Conservation (phyloP, 2,329 filamentous ascomycete genomes). For the Paracorniculantispora psalliotae region DNA sequence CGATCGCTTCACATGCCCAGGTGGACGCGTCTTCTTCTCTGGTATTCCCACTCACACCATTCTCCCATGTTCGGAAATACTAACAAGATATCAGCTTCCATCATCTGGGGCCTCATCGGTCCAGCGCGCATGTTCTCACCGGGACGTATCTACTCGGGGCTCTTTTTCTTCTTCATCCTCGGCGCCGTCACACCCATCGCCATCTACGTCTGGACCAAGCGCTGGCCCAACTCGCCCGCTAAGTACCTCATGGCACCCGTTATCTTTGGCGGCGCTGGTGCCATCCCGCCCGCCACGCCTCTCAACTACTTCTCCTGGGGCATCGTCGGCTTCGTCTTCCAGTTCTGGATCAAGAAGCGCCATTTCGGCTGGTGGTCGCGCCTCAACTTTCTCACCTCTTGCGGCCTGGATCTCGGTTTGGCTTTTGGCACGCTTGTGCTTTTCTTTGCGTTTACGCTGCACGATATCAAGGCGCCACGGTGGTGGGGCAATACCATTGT, state of each 20-base stretch:
- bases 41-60: slow-evolving; percentile 30
- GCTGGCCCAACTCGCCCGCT: slow-evolving; percentile 46
- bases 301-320: slow-evolving; percentile 74
- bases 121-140: slow-evolving; percentile 60
- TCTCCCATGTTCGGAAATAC: not conserved
- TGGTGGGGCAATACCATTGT: slow-evolving; percentile 68
- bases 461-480: slow-evolving; percentile 53
- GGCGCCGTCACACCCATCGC: slow-evolving; percentile 49
- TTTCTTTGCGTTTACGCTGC: slow-evolving; percentile 64
- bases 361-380: slow-evolving; percentile 68
- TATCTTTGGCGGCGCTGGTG: slow-evolving; percentile 55
- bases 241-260: slow-evolving; percentile 56
- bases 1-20: slow-evolving; percentile 59
- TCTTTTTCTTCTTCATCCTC: slow-evolving; percentile 55
- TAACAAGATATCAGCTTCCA: slow-evolving; percentile 40
- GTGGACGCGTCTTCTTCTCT: slow-evolving; percentile 59
- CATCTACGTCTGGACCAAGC: slow-evolving; percentile 45
- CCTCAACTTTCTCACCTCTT: slow-evolving; percentile 68
- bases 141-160: slow-evolving; percentile 55
- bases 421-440: slow-evolving; percentile 63
- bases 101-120: slow-evolving; percentile 64
- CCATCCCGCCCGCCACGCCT: slow-evolving; percentile 62
- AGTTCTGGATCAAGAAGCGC: slow-evolving; percentile 59
- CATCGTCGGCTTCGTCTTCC: slow-evolving; percentile 65
- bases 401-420: slow-evolving; percentile 64